These are phyloP conservation scores for Pseudogymnoascus sp. DNA, from an alignment of 2,329 filamentous ascomycete genomes.

Conservation along the genomic window DNA sequence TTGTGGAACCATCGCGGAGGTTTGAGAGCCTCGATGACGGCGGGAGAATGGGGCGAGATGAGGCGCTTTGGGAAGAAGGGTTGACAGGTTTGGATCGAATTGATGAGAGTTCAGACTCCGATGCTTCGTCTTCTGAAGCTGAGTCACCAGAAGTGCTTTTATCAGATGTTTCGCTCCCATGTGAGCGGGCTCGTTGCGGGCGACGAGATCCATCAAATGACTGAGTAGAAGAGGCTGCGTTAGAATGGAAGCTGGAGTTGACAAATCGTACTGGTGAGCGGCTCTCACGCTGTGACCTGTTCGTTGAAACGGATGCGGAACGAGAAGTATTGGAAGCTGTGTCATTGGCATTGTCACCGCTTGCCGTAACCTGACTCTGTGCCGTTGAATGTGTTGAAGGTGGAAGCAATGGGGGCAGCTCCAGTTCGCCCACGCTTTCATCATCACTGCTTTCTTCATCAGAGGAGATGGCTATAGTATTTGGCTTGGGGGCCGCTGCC, in stretches of 20 bases:
- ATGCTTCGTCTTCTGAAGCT: neutral
- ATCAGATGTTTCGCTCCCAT: slow-evolving; percentile 5
- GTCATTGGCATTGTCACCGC: neutral
- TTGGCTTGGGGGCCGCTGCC: neutral
- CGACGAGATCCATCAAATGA: neutral
- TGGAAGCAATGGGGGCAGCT: neutral
- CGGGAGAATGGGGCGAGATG: neutral
- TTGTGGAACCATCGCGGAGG: neutral
- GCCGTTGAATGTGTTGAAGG: neutral
- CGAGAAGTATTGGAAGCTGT: neutral
- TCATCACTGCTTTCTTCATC: neutral
- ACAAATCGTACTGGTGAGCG: slow-evolving; percentile 9
- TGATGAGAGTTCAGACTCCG: neutral
- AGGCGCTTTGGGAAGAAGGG: neutral
- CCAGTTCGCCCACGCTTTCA: neutral
- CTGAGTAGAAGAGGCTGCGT: neutral
- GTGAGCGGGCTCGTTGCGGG: neutral
- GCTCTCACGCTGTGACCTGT: neutral
- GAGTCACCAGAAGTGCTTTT: neutral
- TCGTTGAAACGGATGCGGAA: neutral
- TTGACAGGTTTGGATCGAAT: neutral
- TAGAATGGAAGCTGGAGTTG: neutral
- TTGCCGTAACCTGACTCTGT: neutral
- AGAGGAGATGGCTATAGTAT: neutral
- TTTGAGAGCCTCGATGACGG: neutral